Evolutionary conservation across 139 green algal genomes (phyloP), one percentile per base, ranked within the genome.

Genomic region (Micromonas commoda): DNA sequence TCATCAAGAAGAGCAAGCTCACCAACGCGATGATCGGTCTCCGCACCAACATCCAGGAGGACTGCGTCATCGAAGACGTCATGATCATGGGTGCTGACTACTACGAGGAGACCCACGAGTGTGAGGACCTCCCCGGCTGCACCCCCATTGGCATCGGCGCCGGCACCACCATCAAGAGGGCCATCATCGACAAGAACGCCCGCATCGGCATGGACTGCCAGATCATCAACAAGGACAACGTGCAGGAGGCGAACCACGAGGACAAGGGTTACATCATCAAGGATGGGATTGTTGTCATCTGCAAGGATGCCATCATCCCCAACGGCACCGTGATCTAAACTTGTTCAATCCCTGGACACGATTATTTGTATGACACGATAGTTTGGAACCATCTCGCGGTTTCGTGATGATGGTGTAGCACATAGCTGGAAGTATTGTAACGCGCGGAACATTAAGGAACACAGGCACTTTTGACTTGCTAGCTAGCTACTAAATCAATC

Each of bases 231-330:
- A 86, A 89, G 60, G 87, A 91, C 37, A 82, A 83, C 65, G 86
- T 96, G 19, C 73, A 86, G 81, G 94, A 98, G 83, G 86, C 88
- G 34, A 93, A 90, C 78, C 68, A 80, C 23, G 96, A 99, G 87
- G 85, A 91, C 0, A 67, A 92, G 51, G 94, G 94, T 34, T 98
- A 91, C 76, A 87, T 97, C 67, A 98, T 99, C 86, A 94, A 95
- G 57, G 93, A 98, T 61, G 93, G 93, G 80, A 96, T 98, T 75
- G 82, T 97, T 3, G 93, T 97, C 0, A 76, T 98, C 63, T 91
- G 93, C 81, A 98, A 98, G 90, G 93, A 97, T 85, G 88, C 90
- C 29, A 82, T 86, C 76, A 96, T 98, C 67, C 86, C 88, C 19
- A 80, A 87, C 20, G 88, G 88, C 39, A 93, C 89, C 57, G 77